Base-by-base conservation (phyloP, 2,329 filamentous ascomycete genomes). In the Penicillium thymicola region DNA sequence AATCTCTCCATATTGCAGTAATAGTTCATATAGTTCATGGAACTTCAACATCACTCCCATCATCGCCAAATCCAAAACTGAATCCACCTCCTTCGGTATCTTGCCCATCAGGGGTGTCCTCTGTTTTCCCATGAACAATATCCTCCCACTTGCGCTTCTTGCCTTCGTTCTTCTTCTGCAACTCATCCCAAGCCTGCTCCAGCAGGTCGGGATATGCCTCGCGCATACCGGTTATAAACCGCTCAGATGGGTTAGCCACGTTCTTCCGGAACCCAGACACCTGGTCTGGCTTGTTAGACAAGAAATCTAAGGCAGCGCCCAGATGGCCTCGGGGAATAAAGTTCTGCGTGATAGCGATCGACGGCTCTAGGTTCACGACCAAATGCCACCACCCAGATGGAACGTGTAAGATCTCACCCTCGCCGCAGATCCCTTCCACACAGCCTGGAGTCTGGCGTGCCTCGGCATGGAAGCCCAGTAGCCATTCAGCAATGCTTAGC, bases 301-400 rank as follows among this genome's bases (percentile, higher is more conserved):
- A 74, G 66, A 97, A 97, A 1, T 84, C 84, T 51, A 97, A 73
- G 0, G 92, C 92, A 42, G 90, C 85, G 0, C 82, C 79, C 2
- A 97, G 75, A 66, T 93, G 88, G 4, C 85, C 85, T 38, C 76
- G 74, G 0, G 94, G 92, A 13, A 97, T 90, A 70, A 97, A 97
- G 71, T 97, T 97, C 72, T 97, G 93, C 8, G 93, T 97, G 62
- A 97, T 82, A 4, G 93, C 94, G 61, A 97, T 89, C 42, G 89
- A 89, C 13, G 85, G 82, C 65, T 92, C 89, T 1, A 96, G 78
- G 69, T 97, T 97, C 44, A 97, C 87, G 10, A 97, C 94, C 32
- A 97, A 79, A 78, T 97, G 93, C 87, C 94, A 97, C 93, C 93
- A 97, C 6, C 93, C 92, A 50, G 88, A 92, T 0, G 94, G 93